A percentile compares a stretch with the other conserved stretches of the same genome.
phyloP scores from a whole-genome alignment of 2,329 filamentous ascomycete species.

The Fonsecaea pugnacius region DNA sequence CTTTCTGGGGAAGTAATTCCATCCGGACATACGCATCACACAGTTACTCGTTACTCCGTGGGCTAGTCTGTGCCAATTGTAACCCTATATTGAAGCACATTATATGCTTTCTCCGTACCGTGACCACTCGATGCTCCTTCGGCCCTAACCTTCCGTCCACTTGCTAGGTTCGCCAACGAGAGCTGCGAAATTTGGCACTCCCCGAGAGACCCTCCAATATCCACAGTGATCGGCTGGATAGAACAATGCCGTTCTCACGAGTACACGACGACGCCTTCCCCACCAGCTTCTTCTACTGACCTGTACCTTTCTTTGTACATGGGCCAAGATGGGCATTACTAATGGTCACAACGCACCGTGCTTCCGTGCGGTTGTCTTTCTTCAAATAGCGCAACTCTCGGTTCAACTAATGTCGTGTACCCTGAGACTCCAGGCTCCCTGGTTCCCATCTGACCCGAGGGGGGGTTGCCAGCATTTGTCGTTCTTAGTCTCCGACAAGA shows the following conservation, averaged over 20 bases:
- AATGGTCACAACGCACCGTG: neutral
- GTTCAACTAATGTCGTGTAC: neutral
- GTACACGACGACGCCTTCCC: neutral
- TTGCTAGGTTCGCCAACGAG: neutral
- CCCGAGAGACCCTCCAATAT: neutral
- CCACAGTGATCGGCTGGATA: neutral
- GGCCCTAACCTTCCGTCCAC: neutral
- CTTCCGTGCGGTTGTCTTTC: neutral
- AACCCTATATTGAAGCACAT: conserved; percentile 7
- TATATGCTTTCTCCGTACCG: neutral
- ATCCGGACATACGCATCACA: conserved; percentile 18
- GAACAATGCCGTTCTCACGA: neutral
- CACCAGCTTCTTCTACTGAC: neutral
- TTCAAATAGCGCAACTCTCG: neutral
- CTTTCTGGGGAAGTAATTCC: neutral
- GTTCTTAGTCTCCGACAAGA: neutral
- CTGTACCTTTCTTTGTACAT: neutral
- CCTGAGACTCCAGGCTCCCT: neutral
- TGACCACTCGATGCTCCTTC: neutral
- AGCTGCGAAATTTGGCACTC: neutral
- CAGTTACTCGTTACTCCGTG: neutral
- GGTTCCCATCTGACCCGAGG: neutral
- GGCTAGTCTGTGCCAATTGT: conserved; percentile 7
- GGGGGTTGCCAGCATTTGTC: neutral
- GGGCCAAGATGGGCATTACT: neutral